Evolutionary conservation across 306 rosid species (phyloP).

Genomic region (Cercis canadensis): DNA sequence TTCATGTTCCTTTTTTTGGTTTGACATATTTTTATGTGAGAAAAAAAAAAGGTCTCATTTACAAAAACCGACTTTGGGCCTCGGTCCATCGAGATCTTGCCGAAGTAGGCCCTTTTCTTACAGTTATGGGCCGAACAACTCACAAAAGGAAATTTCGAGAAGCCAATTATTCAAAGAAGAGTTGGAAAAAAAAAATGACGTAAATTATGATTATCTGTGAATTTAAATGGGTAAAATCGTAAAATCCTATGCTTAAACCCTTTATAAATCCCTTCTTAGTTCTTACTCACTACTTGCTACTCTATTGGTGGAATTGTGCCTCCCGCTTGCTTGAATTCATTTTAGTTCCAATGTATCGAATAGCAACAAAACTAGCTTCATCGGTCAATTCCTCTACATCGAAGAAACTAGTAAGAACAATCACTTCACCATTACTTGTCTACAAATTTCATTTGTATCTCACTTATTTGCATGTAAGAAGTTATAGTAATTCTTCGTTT

Average conservation of each 20-base stretch:
- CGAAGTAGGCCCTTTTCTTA: neutral
- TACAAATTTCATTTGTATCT: neutral
- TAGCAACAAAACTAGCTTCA: conserved; percentile 70
- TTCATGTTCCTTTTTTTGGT: too few species aligned
- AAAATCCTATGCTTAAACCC: conserved; percentile 37
- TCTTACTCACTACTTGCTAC: too few species aligned
- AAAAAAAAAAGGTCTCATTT: too few species aligned
- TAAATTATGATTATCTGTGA: too few species aligned
- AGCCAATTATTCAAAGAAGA: too few species aligned
- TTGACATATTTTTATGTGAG: too few species aligned
- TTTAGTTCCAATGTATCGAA: conserved; percentile 68
- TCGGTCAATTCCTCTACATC: conserved; percentile 57
- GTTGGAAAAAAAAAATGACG: too few species aligned
- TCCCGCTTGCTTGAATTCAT: neutral
- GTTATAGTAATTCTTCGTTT: neutral
- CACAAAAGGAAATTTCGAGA: neutral
- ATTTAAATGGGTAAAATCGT: neutral
- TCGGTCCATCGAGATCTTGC: neutral
- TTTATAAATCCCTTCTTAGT: conserved; percentile 32
- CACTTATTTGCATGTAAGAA: neutral
- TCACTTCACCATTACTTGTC: neutral
- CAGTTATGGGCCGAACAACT: neutral
- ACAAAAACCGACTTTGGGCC: too few species aligned
- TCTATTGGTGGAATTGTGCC: too few species aligned
- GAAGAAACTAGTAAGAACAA: conserved; percentile 58